Evolutionary conservation across 2,329 filamentous ascomycete species (phyloP).

Genomic region (Parastagonospora avenae): DNA sequence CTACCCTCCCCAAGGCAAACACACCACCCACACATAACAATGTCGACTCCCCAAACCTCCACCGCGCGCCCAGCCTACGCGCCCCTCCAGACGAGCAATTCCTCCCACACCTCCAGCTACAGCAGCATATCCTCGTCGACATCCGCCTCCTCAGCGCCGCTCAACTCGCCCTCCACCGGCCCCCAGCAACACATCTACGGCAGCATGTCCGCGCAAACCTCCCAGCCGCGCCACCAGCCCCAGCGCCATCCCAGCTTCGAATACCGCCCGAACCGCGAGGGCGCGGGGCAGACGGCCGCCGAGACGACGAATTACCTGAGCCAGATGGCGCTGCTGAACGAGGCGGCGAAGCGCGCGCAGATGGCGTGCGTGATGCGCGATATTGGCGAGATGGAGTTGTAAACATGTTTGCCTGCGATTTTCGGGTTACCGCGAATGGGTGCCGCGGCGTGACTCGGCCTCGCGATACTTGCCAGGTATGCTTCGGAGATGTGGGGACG

Average conservation of each 20-base stretch:
- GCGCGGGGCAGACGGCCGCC: conserved; percentile 43
- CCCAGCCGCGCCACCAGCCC: conserved; percentile 30
- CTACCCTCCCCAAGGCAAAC: background rate
- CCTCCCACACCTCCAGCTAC: conserved; percentile 41
- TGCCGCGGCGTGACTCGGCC: no score
- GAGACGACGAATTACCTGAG: conserved; percentile 70
- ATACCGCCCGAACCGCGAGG: conserved; percentile 42
- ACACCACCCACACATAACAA: conserved; percentile 5
- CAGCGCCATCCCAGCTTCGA: conserved; percentile 39
- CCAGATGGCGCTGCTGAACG: conserved; percentile 84
- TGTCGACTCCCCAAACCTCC: conserved; percentile 31
- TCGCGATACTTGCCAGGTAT: no score
- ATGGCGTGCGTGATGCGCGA: conserved; percentile 88
- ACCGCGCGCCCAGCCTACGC: conserved; percentile 41
- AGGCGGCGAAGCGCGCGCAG: conserved; percentile 91
- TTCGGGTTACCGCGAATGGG: background rate
- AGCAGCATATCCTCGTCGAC: conserved; percentile 49
- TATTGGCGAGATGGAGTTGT: conserved; percentile 73
- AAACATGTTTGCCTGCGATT: conserved; percentile 4
- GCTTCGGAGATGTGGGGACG: no score
- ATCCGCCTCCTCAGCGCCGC: conserved; percentile 38
- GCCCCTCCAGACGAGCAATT: conserved; percentile 41
- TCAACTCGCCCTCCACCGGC: conserved; percentile 40
- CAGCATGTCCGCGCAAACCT: conserved; percentile 32
- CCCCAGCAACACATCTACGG: conserved; percentile 42